These are phyloP conservation scores for Amyloporia xantha DNA, from an alignment of 768 basidiomycete genomes.

Conservation along the genomic window DNA sequence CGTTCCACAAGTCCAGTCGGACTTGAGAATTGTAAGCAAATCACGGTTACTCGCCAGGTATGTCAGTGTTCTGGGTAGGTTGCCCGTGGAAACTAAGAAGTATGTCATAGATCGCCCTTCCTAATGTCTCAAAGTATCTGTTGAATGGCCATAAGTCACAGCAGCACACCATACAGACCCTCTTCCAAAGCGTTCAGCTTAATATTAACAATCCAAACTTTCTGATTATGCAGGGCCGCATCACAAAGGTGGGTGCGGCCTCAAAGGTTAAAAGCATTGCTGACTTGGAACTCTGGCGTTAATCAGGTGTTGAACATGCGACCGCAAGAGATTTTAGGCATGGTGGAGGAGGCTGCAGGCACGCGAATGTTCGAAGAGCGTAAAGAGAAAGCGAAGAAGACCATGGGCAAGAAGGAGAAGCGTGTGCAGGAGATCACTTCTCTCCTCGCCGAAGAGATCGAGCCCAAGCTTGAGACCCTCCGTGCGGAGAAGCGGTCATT, in stretches of 20 bases:
- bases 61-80: slow-evolving; percentile 15
- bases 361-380: slow-evolving; percentile 99
- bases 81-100: background rate
- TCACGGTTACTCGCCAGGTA: slow-evolving; percentile 95
- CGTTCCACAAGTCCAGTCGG: slow-evolving; percentile 77
- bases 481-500: slow-evolving; percentile 84
- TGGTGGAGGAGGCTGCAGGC: slow-evolving; percentile 98
- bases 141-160: slow-evolving; percentile 92
- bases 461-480: slow-evolving; percentile 88
- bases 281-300: background rate
- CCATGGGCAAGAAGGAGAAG: slow-evolving; percentile 97
- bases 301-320: slow-evolving; percentile 90
- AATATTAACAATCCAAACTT: slow-evolving; percentile 99
- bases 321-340: slow-evolving; percentile 93
- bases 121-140: slow-evolving; percentile 91
- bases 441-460: slow-evolving; percentile 83
- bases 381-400: slow-evolving; percentile 93
- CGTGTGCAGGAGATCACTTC: slow-evolving; percentile 83
- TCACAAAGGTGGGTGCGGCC: slow-evolving; percentile 70
- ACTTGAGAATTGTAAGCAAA: slow-evolving; percentile 72
- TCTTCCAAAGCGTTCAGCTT: slow-evolving; percentile 95
- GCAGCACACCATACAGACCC: slow-evolving; percentile 76
- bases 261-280: background rate
- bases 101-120: slow-evolving; percentile 82
- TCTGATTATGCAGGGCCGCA: slow-evolving; percentile 98